A percentile compares a stretch with the other conserved stretches of the same genome.
phyloP scores from a whole-genome alignment of 2,329 filamentous ascomycete genomes.

The Exophiala dermatitidis region DNA sequence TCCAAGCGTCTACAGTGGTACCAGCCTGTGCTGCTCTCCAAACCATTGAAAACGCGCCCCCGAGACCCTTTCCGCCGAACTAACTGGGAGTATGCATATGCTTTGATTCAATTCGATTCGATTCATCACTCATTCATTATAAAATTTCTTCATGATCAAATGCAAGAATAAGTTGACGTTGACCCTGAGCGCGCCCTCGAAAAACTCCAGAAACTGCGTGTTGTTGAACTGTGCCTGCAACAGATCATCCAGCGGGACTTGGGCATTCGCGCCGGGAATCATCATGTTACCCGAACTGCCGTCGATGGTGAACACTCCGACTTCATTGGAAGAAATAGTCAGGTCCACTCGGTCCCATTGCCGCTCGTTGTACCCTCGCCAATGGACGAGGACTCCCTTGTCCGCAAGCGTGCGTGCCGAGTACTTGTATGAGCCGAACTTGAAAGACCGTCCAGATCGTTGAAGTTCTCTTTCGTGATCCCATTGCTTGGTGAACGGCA shows the following conservation, averaged over 20 bases:
- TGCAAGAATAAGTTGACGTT: conserved; percentile 97
- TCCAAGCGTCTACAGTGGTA: too few relatives aligned
- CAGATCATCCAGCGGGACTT: conserved; percentile 84
- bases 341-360: conserved; percentile 91
- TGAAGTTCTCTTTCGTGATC: conserved; percentile 96
- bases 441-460: conserved; percentile 83
- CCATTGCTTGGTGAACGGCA: conserved; percentile 98
- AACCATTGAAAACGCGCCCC: background rate
- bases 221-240: conserved; percentile 96
- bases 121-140: conserved; percentile 44
- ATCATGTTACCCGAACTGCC: conserved; percentile 88
- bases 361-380: conserved; percentile 71
- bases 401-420: conserved; percentile 80
- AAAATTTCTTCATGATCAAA: conserved; percentile 98
- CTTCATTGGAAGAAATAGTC: conserved; percentile 88
- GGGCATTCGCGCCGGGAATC: conserved; percentile 84
- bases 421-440: conserved; percentile 98
- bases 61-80: background rate
- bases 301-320: conserved; percentile 89
- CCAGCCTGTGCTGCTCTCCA: background rate
- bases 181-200: conserved; percentile 74
- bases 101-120: background rate
- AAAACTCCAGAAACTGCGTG: conserved; percentile 90
- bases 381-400: conserved; percentile 89
- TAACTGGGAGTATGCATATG: conserved; percentile 1